phyloP scores from a whole-genome alignment of 257 asterid genomes.

The Solanum chilense region DNA sequence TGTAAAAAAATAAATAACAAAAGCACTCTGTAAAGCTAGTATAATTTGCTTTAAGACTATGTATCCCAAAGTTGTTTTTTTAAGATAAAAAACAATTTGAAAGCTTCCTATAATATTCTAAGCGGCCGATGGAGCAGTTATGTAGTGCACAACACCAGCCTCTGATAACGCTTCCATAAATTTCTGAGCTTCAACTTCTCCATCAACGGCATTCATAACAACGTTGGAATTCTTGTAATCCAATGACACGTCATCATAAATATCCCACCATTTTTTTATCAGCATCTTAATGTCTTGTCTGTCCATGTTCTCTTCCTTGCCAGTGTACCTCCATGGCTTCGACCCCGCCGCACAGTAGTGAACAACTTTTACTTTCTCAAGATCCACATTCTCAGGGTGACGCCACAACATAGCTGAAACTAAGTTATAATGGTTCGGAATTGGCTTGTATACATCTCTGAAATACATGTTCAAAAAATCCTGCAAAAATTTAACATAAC shows the following conservation, averaged over 20 bases:
- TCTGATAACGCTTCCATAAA: neutral
- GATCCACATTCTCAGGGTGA: neutral
- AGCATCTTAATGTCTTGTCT: slow-evolving; percentile 3
- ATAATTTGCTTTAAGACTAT: neutral
- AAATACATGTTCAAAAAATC: slow-evolving; percentile 3
- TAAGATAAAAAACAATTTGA: neutral
- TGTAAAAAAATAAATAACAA: neutral
- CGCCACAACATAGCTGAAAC: slow-evolving; percentile 5
- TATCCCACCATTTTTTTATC: neutral
- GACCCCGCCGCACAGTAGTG: slow-evolving; percentile 6
- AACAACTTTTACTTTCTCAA: slow-evolving; percentile 1
- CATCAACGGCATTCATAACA: neutral
- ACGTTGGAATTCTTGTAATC: neutral
- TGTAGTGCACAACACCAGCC: neutral
- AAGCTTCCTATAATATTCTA: neutral
- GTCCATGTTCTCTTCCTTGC: slow-evolving; percentile 1
- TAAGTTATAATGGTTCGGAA: neutral
- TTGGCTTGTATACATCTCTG: neutral
- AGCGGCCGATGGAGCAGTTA: slow-evolving; percentile 5
- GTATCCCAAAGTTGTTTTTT: neutral
- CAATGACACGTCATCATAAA: neutral
- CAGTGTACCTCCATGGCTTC: slow-evolving; percentile 4
- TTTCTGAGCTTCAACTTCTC: neutral
- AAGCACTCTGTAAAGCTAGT: neutral
- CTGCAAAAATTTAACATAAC: neutral